A percentile compares a stretch with the other conserved stretches of the same genome.
Evolutionary conservation across 164 flowering plant species (phyloP).

Genomic region (Chimonanthus salicifolius): DNA sequence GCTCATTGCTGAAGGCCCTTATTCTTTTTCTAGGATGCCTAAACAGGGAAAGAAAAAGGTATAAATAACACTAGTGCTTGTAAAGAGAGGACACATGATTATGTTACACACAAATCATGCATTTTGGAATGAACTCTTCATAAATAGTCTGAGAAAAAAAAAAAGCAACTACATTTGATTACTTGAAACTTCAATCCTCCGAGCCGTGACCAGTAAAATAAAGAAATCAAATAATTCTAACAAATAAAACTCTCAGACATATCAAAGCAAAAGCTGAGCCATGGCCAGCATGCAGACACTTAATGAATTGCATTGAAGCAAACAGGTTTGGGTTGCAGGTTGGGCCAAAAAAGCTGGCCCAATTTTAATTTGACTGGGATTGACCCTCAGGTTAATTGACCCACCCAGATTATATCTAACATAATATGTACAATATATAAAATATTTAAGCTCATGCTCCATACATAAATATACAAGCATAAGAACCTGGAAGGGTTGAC

Average conservation of each 20-base stretch:
- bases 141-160: background rate
- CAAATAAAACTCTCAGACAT: too few species aligned
- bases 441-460: too few species aligned
- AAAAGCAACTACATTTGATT: background rate
- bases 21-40: constrained; percentile 64
- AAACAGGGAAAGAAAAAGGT: background rate
- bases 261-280: background rate
- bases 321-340: background rate
- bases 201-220: background rate
- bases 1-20: constrained; percentile 57
- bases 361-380: too few species aligned
- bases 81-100: background rate
- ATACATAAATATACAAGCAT: too few species aligned
- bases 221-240: background rate
- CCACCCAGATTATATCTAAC: too few species aligned
- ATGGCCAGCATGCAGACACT: background rate
- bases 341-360: too few species aligned
- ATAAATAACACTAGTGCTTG: background rate
- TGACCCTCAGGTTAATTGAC: too few species aligned
- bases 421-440: too few species aligned
- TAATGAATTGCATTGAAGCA: background rate
- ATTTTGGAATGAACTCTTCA: background rate
- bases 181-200: background rate
- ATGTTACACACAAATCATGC: background rate
- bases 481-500: too few species aligned